Base-by-base conservation (phyloP, 2,329 filamentous ascomycete species). In the Cladosporium austrohemisphaericum region DNA sequence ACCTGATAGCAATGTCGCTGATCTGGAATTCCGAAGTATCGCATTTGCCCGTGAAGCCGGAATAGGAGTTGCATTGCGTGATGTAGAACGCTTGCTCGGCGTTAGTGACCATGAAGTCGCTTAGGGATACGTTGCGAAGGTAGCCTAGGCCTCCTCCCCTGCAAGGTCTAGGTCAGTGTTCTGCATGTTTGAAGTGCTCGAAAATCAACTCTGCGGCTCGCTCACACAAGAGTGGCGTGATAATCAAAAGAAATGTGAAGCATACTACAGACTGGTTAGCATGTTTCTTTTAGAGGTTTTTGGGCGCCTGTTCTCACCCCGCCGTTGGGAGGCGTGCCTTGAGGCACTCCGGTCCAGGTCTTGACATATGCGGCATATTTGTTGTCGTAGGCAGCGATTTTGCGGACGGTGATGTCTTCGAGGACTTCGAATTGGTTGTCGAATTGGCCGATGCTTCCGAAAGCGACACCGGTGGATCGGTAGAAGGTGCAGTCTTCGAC, bases 391-490 rank as follows among this genome's bases (percentile, higher is more conserved):
- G 44, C 25, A 13, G 14, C 18, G 46, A 79, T 69, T 55, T 79
- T 76, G 10, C 68, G 65, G 1, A 70, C 76, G 3, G 65, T 68
- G 29, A 81, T 67, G 50, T 74, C 71, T 56, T 77, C 68, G 8
- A 82, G 68, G 10, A 68, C 70, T 56, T 82, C 76, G 50, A 68
- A 74, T 3, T 61, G 56, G 13, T 66, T 70, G 0, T 71, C 65
- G 55, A 78, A 80, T 61, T 81, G 79, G 0, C 76, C 79, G 44
- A 83, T 76, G 32, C 73, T 77, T 2, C 79, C 79, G 11, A 83
- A 69, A 1, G 79, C 76, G n/a, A 81, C 64, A 2, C 77, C 77
- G 3, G 73, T 67, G 1, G 77, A 76, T 23, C 70, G 67, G 51
- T 71, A 69, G 60, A 80, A 79, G 3, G 64, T 67, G 46, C 65